Percentiles rank a stretch among this genome's conserved stretches.
These are phyloP conservation scores for Mrakiaceae sp. DNA, from an alignment of 1,284 basidiomycete species.

Conservation along the genomic window DNA sequence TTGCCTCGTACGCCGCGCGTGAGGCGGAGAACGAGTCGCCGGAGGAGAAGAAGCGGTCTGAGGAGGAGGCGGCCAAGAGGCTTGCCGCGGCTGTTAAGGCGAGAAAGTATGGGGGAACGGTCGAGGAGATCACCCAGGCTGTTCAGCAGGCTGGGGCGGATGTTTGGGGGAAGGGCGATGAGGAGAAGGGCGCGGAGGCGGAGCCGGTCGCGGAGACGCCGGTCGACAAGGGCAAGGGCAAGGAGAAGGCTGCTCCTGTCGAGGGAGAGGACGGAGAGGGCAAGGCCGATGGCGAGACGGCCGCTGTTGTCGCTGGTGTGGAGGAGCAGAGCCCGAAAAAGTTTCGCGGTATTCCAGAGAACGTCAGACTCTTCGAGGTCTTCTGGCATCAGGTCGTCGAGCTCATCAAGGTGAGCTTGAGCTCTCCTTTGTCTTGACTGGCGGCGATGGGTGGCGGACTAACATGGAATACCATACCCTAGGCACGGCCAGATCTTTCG, in stretches of 20 bases:
- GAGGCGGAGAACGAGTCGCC: conserved; percentile 89
- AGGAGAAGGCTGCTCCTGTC: conserved; percentile 22
- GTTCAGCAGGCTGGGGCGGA: conserved; percentile 28
- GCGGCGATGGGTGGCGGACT: conserved; percentile 5
- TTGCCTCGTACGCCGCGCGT: conserved; percentile 83
- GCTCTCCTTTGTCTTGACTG: conserved; percentile 16
- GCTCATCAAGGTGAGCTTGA: conserved; percentile 64
- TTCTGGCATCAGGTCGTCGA: conserved; percentile 98
- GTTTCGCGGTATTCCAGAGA: conserved; percentile 83
- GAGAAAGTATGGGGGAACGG: conserved; percentile 38
- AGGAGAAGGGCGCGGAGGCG: not conserved
- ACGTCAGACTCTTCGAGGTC: conserved; percentile 86
- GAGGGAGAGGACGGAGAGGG: conserved; percentile 17
- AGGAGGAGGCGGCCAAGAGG: conserved; percentile 75
- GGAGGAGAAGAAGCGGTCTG: conserved; percentile 76
- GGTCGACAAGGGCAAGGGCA: conserved; percentile 47
- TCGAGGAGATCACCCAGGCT: conserved; percentile 22
- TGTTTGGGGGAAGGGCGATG: conserved; percentile 18
- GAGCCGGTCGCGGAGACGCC: conserved; percentile 23
- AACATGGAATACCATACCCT: not conserved
- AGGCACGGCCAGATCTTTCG: conserved; percentile 88
- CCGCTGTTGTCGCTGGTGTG: conserved; percentile 43
- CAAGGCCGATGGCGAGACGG: conserved; percentile 38
- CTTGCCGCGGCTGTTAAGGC: conserved; percentile 71
- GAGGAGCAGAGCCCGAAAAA: conserved; percentile 42